Conservation (phyloP, 164 flowering plant species). For the Vitis amurensis region DNA sequence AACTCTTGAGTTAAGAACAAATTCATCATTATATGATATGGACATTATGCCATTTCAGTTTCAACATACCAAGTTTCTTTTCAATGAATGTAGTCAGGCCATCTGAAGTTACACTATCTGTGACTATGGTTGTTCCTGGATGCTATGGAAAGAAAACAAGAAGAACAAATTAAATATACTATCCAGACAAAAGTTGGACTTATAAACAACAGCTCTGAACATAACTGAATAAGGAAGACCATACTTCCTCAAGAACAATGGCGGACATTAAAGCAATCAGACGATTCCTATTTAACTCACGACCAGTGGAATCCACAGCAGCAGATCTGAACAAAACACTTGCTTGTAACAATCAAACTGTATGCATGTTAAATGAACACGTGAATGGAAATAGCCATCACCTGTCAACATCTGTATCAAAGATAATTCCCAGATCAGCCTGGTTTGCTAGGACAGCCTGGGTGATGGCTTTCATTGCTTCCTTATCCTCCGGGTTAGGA, state of each 20-base stretch:
- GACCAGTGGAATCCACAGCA: conserved; percentile 94
- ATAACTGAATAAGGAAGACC: conserved; percentile 8
- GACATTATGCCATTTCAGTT: background rate
- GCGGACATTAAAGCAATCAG: conserved; percentile 95
- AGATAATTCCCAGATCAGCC: conserved; percentile 95
- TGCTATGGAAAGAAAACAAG: conserved; percentile 49
- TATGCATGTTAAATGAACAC: background rate
- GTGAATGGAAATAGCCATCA: conserved; percentile 20
- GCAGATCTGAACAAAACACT: conserved; percentile 73
- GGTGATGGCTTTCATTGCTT: conserved; percentile 92
- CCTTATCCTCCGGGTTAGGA: conserved; percentile 96
- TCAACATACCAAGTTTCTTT: conserved; percentile 77
- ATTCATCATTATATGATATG: conserved; percentile 6
- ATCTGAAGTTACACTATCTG: conserved; percentile 99
- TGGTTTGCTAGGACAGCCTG: conserved; percentile 84
- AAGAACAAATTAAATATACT: conserved; percentile 3
- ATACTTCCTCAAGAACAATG: conserved; percentile 90
- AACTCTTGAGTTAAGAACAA: conserved; percentile 7
- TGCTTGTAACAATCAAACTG: background rate
- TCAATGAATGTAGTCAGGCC: conserved; percentile 91
- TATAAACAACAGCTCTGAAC: background rate
- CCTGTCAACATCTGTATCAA: conserved; percentile 99
- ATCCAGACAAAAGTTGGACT: background rate
- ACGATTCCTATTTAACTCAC: conserved; percentile 87
- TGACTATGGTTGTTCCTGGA: conserved; percentile 95